phyloP scores from a whole-genome alignment of 1,139 yeast genomes.

The Scheffersomyces parashehatae region DNA sequence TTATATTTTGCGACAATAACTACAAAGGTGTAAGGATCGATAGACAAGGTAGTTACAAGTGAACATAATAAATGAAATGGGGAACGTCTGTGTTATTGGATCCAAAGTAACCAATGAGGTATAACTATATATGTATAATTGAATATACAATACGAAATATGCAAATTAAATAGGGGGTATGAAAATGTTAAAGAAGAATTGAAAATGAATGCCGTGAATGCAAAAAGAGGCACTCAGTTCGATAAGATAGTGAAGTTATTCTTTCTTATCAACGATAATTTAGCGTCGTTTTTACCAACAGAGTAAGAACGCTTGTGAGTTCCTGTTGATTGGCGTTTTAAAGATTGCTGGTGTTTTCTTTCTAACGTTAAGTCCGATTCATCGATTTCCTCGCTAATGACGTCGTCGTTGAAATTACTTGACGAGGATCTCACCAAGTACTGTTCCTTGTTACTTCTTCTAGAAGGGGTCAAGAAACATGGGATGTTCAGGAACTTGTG shows the following conservation, averaged over 20 bases:
- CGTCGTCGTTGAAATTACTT: conserved; percentile 14
- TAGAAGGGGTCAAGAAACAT: conserved; percentile 36
- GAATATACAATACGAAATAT: background rate
- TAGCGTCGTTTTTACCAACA: conserved; percentile 42
- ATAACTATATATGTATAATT: too few species aligned
- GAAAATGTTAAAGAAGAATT: background rate
- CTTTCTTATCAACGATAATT: conserved; percentile 35
- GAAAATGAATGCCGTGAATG: conserved; percentile 1
- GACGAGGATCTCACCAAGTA: conserved; percentile 24
- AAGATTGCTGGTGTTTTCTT: conserved; percentile 10
- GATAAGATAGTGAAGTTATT: conserved; percentile 24
- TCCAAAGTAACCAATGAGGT: too few species aligned
- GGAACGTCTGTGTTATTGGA: too few species aligned
- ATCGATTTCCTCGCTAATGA: conserved; percentile 24
- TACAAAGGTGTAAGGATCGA: too few species aligned
- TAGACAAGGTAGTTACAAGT: too few species aligned
- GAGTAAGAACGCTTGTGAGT: conserved; percentile 39
- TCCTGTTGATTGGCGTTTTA: conserved; percentile 6
- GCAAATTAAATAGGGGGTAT: background rate
- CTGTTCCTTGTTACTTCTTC: conserved; percentile 20
- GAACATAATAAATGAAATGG: too few species aligned
- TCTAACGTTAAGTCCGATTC: conserved; percentile 25
- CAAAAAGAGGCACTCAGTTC: conserved; percentile 2
- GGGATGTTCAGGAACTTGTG: conserved; percentile 38
- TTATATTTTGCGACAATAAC: too few species aligned